A percentile compares a stretch with the other conserved stretches of the same genome.
phyloP scores from a whole-genome alignment of 2,329 filamentous ascomycete genomes.

The Chaetomium sp. region DNA sequence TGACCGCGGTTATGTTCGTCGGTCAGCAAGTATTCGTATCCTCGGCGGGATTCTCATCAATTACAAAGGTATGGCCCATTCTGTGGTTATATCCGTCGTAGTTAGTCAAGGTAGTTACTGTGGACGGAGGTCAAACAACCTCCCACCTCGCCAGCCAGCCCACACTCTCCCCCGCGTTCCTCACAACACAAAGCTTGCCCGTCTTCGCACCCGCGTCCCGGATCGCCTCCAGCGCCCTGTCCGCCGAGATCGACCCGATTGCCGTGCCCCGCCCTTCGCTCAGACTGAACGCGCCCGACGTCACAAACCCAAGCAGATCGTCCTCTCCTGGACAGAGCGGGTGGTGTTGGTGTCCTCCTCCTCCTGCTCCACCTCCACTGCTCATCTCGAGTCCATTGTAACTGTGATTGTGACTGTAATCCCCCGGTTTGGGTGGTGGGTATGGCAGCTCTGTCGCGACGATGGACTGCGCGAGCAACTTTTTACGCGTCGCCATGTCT shows the following conservation, averaged over 20 bases:
- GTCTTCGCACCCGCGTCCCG: conserved; percentile 31
- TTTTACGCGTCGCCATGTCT: conserved; percentile 22
- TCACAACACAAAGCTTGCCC: conserved; percentile 64
- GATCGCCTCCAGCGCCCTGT: conserved; percentile 45
- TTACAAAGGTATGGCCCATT: too few relatives aligned
- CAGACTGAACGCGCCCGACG: conserved; percentile 76
- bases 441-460: conserved; percentile 34
- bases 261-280: conserved; percentile 68
- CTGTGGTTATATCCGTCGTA: too few relatives aligned
- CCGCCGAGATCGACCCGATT: conserved; percentile 62
- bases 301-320: conserved; percentile 86
- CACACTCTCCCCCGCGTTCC: conserved; percentile 70
- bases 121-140: conserved; percentile 30
- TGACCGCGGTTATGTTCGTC: too few relatives aligned
- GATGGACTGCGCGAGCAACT: conserved; percentile 39
- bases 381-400: conserved; percentile 35
- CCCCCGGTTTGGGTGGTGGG: conserved; percentile 16
- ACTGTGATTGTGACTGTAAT: conserved; percentile 22
- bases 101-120: too few relatives aligned
- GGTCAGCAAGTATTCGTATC: too few relatives aligned
- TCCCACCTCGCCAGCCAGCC: conserved; percentile 80
- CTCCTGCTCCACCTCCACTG: conserved; percentile 10
- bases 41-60: too few relatives aligned
- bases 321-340: conserved; percentile 64
- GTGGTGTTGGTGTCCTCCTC: conserved; percentile 40